phyloP scores from a whole-genome alignment of 768 basidiomycete species.

The Termitomyces sp. region DNA sequence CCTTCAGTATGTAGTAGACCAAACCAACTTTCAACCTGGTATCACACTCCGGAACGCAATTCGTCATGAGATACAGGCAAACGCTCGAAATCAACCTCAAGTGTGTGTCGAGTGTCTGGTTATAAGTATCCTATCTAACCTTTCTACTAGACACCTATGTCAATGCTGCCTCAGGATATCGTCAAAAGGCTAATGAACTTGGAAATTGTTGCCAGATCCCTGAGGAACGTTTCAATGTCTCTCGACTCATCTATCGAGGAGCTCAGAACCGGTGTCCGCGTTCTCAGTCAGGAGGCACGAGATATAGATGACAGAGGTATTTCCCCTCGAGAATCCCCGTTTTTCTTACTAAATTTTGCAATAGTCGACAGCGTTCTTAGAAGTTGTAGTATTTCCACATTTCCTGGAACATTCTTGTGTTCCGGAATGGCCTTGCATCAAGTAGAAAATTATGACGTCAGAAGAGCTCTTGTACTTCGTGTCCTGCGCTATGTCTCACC shows the following conservation, averaged over 20 bases:
- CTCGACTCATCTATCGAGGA: constrained; percentile 30
- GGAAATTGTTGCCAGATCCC: constrained; percentile 23
- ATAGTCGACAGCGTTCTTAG: constrained; percentile 43
- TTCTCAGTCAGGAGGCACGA: constrained; percentile 33
- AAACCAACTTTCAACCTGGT: constrained; percentile 72
- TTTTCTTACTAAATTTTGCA: constrained; percentile 6
- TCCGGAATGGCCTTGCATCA: constrained; percentile 31
- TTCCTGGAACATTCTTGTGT: constrained; percentile 48
- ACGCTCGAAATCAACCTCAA: constrained; percentile 9
- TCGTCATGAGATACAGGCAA: constrained; percentile 41
- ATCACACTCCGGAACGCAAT: constrained; percentile 73
- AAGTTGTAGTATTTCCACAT: constrained; percentile 37
- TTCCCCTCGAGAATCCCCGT: neutral
- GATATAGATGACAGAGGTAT: constrained; percentile 47
- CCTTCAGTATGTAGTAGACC: constrained; percentile 61
- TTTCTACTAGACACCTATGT: constrained; percentile 5
- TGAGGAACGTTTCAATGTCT: constrained; percentile 30
- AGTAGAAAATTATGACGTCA: constrained; percentile 33
- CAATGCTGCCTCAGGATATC: constrained; percentile 28
- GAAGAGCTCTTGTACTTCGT: constrained; percentile 43
- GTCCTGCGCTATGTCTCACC: constrained; percentile 71
- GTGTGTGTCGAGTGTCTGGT: constrained; percentile 15
- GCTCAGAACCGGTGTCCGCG: constrained; percentile 34
- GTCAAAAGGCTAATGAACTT: constrained; percentile 30
- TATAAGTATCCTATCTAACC: neutral